These are phyloP conservation scores for Oryza australiensis DNA, from an alignment of 176 grass and related monocot genomes.

Conservation along the genomic window DNA sequence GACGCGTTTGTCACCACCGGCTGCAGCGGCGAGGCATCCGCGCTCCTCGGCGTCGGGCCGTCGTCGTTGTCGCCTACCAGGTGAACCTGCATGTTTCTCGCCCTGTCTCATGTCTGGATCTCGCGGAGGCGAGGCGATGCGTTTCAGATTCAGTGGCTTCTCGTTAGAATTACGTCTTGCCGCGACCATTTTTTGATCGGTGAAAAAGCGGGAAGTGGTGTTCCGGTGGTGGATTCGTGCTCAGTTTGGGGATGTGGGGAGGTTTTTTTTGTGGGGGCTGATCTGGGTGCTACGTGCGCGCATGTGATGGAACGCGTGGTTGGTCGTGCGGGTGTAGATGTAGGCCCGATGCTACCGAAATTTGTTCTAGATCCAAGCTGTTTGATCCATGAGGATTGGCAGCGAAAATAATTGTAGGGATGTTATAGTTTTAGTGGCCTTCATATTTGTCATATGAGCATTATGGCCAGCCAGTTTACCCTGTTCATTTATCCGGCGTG, in stretches of 20 bases:
- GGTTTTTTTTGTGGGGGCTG: neutral
- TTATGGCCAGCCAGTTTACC: neutral
- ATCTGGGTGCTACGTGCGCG: neutral
- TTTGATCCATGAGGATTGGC: neutral
- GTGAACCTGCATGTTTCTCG: neutral
- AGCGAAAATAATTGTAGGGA: neutral
- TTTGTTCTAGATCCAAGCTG: slow-evolving; percentile 1
- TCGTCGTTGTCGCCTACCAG: neutral
- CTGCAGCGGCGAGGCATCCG: neutral
- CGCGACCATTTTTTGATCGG: neutral
- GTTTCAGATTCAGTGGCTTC: neutral
- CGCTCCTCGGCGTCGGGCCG: neutral
- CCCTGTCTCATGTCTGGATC: slow-evolving; percentile 2
- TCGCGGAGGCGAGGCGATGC: neutral
- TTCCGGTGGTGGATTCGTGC: slow-evolving; percentile 3
- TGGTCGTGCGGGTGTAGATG: neutral
- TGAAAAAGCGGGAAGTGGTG: neutral
- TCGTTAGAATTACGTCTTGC: neutral
- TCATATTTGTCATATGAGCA: neutral
- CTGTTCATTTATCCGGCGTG: neutral
- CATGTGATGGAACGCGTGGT: neutral
- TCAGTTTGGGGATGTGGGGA: neutral
- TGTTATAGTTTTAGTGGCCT: neutral
- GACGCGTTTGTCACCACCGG: slow-evolving; percentile 17
- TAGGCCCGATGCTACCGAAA: neutral